Evolutionary conservation across 495 filamentous ascomycete genomes (phyloP).

Genomic region (Trichoderma asperelloides): DNA sequence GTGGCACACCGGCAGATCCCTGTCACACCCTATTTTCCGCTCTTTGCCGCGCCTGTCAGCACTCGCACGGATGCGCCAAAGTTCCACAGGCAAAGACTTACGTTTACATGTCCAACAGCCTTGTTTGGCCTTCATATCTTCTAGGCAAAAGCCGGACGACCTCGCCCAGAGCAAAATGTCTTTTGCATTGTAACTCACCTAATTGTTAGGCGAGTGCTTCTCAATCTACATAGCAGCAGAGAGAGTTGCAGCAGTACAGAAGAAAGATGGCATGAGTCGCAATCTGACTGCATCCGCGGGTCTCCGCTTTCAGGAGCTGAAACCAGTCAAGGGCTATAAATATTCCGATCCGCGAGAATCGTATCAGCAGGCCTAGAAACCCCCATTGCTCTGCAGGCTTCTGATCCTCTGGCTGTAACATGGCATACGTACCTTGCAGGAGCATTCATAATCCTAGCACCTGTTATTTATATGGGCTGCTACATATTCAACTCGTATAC

Average conservation of each 20-base stretch:
- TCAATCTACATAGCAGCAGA: neutral
- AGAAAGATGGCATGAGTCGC: neutral
- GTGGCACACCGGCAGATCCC: conserved; percentile 27
- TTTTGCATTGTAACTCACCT: neutral
- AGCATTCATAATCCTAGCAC: no score
- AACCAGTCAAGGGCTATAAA: neutral
- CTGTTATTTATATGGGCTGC: no score
- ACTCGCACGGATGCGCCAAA: conserved; percentile 6
- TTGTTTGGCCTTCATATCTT: conserved; percentile 14
- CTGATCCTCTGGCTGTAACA: no score
- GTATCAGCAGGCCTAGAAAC: neutral
- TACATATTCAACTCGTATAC: no score
- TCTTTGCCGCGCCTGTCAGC: conserved; percentile 17
- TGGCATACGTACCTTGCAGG: no score
- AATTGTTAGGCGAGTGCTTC: neutral
- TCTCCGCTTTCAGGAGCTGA: conserved; percentile 1
- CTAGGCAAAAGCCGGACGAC: neutral
- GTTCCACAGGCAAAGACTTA: conserved; percentile 15
- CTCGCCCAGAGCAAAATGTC: neutral
- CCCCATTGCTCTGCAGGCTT: neutral
- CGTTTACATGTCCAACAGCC: conserved; percentile 32
- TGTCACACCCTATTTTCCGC: conserved; percentile 33
- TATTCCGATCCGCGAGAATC: conserved; percentile 1
- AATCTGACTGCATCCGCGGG: neutral
- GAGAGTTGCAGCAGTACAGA: neutral